Conservation (phyloP, 768 basidiomycete genomes). For the Mycena floridula region DNA sequence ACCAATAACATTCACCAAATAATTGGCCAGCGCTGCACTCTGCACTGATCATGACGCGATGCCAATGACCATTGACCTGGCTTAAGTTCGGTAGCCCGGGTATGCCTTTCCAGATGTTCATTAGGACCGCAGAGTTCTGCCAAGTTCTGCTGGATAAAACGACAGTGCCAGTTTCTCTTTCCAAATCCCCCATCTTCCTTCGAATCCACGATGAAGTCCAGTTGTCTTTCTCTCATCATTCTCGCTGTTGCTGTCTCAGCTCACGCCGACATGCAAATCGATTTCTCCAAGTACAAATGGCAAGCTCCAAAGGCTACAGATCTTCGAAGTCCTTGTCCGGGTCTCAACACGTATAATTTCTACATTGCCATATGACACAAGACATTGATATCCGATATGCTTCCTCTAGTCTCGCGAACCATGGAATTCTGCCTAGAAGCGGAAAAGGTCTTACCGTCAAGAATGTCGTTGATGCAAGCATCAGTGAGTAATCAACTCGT, state of each 20-base stretch:
- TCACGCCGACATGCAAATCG: not conserved
- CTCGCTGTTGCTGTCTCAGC: not conserved
- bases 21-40: too few relatives aligned
- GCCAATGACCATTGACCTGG: too few relatives aligned
- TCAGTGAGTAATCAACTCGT: not conserved
- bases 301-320: constrained; percentile 1
- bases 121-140: too few relatives aligned
- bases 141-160: too few relatives aligned
- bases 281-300: constrained; percentile 3
- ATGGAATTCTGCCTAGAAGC: constrained; percentile 7
- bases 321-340: constrained; percentile 5
- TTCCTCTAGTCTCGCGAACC: constrained; percentile 8
- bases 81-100: too few relatives aligned
- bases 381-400: not conserved
- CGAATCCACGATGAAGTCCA: not conserved
- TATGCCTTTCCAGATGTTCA: too few relatives aligned
- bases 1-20: too few relatives aligned
- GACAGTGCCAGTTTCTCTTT: too few relatives aligned
- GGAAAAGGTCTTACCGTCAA: constrained; percentile 7
- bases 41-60: too few relatives aligned
- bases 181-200: too few relatives aligned
- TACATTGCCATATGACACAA: not conserved
- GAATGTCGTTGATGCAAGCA: constrained; percentile 2
- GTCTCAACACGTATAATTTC: constrained; percentile 6
- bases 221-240: not conserved